Conservation (phyloP, 2,329 filamentous ascomycete species). For the Ceratocystis cubensis region DNA sequence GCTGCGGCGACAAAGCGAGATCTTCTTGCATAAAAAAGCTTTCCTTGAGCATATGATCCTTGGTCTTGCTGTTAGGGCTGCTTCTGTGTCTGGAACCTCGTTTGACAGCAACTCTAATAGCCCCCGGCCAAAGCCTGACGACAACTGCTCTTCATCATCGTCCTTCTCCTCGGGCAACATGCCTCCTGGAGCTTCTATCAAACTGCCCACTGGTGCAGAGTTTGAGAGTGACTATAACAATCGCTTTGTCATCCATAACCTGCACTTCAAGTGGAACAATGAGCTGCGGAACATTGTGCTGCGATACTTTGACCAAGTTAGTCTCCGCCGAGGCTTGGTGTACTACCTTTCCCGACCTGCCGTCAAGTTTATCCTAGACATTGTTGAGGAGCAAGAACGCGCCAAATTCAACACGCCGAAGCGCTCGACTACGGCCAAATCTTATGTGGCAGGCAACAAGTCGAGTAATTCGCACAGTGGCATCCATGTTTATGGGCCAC, state of each 20-base stretch:
- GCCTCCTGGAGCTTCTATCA: constrained; percentile 45
- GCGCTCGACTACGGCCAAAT: constrained; percentile 15
- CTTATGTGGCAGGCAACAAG: constrained; percentile 18
- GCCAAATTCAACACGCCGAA: constrained; percentile 36
- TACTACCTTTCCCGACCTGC: constrained; percentile 95
- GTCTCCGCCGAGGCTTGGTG: constrained; percentile 87
- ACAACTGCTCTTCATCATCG: constrained; percentile 28
- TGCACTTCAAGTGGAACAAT: constrained; percentile 98
- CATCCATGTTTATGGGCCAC: background rate
- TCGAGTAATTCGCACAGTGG: background rate
- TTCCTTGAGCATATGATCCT: constrained; percentile 47
- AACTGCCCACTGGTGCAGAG: constrained; percentile 60
- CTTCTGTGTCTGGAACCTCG: constrained; percentile 11
- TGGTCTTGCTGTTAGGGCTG: constrained; percentile 13
- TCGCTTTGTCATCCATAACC: constrained; percentile 93
- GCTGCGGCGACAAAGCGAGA: constrained; percentile 41
- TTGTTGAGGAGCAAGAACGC: constrained; percentile 85
- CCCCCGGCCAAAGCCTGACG: background rate
- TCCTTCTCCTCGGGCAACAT: constrained; percentile 31
- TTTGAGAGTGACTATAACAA: constrained; percentile 95
- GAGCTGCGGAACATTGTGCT: constrained; percentile 88
- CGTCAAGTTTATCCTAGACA: constrained; percentile 95
- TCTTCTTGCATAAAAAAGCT: constrained; percentile 44
- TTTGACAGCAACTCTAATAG: constrained; percentile 8
- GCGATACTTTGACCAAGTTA: constrained; percentile 93